Conservation (phyloP, 768 basidiomycete genomes). For the Coprinopsis strossmayeri region DNA sequence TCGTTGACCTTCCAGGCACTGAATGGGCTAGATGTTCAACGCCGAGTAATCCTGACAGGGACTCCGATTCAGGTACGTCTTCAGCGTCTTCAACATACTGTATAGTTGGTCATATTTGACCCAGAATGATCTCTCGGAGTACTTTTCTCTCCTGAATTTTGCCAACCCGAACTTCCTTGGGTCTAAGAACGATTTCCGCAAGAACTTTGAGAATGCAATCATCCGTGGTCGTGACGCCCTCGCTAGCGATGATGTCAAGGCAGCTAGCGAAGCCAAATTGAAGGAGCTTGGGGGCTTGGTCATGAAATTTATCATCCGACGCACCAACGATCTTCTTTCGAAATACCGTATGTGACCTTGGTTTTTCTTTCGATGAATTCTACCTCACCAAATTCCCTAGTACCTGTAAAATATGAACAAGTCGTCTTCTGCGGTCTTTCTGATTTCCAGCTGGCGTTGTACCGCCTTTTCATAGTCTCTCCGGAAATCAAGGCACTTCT, state of each 20-base stretch:
- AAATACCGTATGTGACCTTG: constrained; percentile 71
- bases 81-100: too few relatives aligned
- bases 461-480: constrained; percentile 86
- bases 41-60: constrained; percentile 89
- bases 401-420: constrained; percentile 98
- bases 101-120: too few relatives aligned
- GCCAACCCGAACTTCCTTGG: constrained; percentile 90
- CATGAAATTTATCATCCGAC: constrained; percentile 89
- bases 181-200: constrained; percentile 83
- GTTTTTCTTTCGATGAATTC: not conserved
- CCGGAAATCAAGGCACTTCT: constrained; percentile 89
- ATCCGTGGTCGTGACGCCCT: constrained; percentile 87
- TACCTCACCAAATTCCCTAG: constrained; percentile 33
- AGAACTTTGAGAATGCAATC: constrained; percentile 91
- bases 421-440: constrained; percentile 91
- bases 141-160: constrained; percentile 89
- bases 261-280: constrained; percentile 81
- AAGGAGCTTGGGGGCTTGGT: constrained; percentile 86
- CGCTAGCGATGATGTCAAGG: constrained; percentile 72
- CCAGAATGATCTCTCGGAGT: constrained; percentile 90
- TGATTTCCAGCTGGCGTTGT: constrained; percentile 76
- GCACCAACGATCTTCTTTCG: constrained; percentile 90
- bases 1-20: constrained; percentile 84
- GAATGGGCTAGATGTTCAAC: constrained; percentile 75
- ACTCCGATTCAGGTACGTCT: constrained; percentile 80